Conservation (phyloP, 495 filamentous ascomycete genomes). For the Aspergillus steynii region DNA sequence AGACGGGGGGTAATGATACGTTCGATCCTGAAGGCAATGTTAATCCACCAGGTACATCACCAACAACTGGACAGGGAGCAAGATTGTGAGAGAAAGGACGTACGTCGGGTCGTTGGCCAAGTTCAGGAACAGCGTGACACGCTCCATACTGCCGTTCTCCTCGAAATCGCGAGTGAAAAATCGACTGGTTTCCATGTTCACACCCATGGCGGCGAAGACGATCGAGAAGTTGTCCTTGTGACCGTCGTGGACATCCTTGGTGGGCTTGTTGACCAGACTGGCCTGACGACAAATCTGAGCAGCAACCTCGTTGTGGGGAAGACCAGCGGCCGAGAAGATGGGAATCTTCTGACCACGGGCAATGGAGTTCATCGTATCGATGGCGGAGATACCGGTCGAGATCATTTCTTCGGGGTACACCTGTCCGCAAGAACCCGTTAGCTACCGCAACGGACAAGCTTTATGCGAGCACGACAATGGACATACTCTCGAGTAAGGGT, state of each 20-base stretch:
- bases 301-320: slow-evolving; percentile 98
- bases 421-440: slow-evolving; percentile 39
- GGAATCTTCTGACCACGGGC: slow-evolving; percentile 99
- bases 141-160: slow-evolving; percentile 98
- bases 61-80: neutral
- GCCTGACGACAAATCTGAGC: slow-evolving; percentile 98
- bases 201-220: slow-evolving; percentile 99
- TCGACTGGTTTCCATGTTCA: slow-evolving; percentile 97
- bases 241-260: slow-evolving; percentile 93
- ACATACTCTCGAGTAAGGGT: slow-evolving; percentile 90
- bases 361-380: slow-evolving; percentile 99
- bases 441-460: slow-evolving; percentile 4
- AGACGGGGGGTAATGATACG: slow-evolving; percentile 99
- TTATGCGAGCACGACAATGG: neutral
- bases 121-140: slow-evolving; percentile 96
- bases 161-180: slow-evolving; percentile 99
- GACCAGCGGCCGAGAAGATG: slow-evolving; percentile 97
- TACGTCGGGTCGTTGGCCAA: slow-evolving; percentile 98
- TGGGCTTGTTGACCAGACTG: slow-evolving; percentile 82
- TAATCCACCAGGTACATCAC: neutral
- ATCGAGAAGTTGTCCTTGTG: slow-evolving; percentile 99
- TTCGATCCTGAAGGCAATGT: slow-evolving; percentile 68
- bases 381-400: slow-evolving; percentile 97
- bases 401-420: slow-evolving; percentile 99
- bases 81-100: slow-evolving; percentile 26